Conservation (phyloP, 768 basidiomycete species). For the Ephemerocybe angulata region DNA sequence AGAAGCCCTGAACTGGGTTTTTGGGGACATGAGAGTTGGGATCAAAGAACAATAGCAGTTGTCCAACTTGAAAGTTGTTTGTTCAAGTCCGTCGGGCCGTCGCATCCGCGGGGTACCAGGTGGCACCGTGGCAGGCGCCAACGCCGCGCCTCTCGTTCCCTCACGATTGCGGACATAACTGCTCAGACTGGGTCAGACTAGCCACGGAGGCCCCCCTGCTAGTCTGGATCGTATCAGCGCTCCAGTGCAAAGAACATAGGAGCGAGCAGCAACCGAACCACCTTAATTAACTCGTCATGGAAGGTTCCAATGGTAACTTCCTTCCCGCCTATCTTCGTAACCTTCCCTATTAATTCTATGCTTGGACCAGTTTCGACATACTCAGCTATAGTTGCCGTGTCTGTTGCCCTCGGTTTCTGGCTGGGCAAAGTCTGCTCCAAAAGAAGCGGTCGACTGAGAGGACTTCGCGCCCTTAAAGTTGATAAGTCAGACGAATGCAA, state of each 20-base stretch:
- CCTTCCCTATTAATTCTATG: neutral
- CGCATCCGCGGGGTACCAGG: too few species aligned
- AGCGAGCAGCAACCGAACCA: neutral
- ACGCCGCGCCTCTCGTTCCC: too few species aligned
- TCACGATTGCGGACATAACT: too few species aligned
- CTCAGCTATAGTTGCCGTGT: slow-evolving; percentile 4
- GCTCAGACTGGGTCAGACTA: too few species aligned
- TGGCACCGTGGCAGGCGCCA: too few species aligned
- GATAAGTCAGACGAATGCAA: slow-evolving; percentile 51
- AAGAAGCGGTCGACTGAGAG: neutral
- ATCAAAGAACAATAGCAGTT: too few species aligned
- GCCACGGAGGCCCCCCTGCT: too few species aligned
- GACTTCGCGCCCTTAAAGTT: neutral
- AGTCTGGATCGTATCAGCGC: too few species aligned
- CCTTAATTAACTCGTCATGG: neutral
- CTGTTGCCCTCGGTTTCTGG: slow-evolving; percentile 5
- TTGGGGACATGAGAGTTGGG: too few species aligned
- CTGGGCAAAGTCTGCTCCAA: neutral
- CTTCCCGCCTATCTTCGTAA: neutral
- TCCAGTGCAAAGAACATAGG: neutral
- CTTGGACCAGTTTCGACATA: neutral
- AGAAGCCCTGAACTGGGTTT: too few species aligned
- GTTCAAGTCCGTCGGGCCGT: too few species aligned
- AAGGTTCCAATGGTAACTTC: neutral
- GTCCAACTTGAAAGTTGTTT: too few species aligned